A percentile compares a stretch with the other conserved stretches of the same genome.
Evolutionary conservation across 345 rosid species (phyloP).

Genomic region (Pugionium dolabratum): DNA sequence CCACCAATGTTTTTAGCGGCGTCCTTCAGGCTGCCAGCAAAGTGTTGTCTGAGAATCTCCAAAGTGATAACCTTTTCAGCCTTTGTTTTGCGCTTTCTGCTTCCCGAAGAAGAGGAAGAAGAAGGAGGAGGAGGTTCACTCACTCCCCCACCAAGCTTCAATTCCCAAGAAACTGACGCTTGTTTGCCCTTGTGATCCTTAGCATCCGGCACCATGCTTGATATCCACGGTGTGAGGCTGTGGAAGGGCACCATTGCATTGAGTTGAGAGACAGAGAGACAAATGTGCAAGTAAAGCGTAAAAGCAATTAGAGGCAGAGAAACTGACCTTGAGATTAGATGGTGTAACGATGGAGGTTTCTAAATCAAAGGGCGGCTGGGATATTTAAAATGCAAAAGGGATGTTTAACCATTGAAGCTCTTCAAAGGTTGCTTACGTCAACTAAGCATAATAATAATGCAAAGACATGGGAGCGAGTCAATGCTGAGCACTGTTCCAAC

Average conservation of each 20-base stretch:
- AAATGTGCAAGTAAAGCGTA: no score
- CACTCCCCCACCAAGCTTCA: conserved; percentile 42
- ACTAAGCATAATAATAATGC: conserved; percentile 31
- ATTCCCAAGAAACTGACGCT: conserved; percentile 56
- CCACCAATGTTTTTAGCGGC: conserved; percentile 94
- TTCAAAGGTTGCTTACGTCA: conserved; percentile 48
- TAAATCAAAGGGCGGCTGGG: conserved; percentile 74
- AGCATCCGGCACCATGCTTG: conserved; percentile 48
- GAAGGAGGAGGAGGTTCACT: conserved; percentile 37
- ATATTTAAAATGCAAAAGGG: conserved; percentile 17
- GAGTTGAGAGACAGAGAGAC: no score
- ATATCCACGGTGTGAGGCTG: conserved; percentile 46
- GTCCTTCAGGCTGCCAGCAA: conserved; percentile 94
- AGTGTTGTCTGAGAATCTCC: conserved; percentile 77
- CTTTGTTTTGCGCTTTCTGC: conserved; percentile 59
- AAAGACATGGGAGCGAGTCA: conserved; percentile 45
- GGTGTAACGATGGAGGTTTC: conserved; percentile 40
- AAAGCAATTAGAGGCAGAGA: no score
- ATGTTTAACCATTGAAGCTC: conserved; percentile 41
- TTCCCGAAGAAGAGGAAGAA: conserved; percentile 47
- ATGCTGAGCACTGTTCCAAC: conserved; percentile 50
- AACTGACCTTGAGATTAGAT: no score
- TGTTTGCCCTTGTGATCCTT: conserved; percentile 59
- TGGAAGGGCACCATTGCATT: neutral
- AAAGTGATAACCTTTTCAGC: conserved; percentile 81